phyloP scores from a whole-genome alignment of 2,329 filamentous ascomycete genomes.

The Nectriaceae sp. region DNA sequence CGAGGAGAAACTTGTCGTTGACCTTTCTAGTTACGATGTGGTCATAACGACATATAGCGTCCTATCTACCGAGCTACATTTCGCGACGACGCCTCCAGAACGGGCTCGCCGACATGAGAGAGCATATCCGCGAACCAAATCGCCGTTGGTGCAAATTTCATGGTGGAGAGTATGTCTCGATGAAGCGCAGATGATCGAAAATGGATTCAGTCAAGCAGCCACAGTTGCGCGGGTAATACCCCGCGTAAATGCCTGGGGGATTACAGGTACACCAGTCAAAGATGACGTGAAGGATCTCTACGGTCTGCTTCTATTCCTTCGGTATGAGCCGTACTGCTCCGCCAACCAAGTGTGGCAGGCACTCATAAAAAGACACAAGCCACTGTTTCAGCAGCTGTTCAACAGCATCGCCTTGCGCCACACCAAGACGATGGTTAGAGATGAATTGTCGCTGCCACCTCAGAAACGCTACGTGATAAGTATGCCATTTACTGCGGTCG shows the following conservation, averaged over 20 bases:
- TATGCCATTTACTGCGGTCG: conserved; percentile 85
- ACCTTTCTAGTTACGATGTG: conserved; percentile 56
- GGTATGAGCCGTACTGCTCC: conserved; percentile 74
- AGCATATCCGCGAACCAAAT: conserved; percentile 66
- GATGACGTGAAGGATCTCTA: conserved; percentile 76
- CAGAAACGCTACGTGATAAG: conserved; percentile 88
- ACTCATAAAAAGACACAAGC: conserved; percentile 61
- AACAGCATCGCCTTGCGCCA: conserved; percentile 75
- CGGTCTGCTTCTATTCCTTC: conserved; percentile 79
- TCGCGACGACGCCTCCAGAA: conserved; percentile 68
- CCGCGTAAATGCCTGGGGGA: conserved; percentile 84
- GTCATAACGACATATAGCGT: conserved; percentile 69
- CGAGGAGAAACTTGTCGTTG: conserved; percentile 42
- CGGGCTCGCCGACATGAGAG: conserved; percentile 67
- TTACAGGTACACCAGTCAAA: conserved; percentile 85
- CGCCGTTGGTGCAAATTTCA: conserved; percentile 75
- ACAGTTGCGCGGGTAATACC: conserved; percentile 78
- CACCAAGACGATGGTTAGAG: conserved; percentile 77
- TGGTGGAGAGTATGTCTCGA: conserved; percentile 87
- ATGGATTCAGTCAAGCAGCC: conserved; percentile 80
- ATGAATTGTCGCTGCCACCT: conserved; percentile 76
- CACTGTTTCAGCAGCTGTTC: conserved; percentile 70
- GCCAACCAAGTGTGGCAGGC: conserved; percentile 67
- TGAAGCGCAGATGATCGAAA: conserved; percentile 92
- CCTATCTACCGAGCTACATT: conserved; percentile 80